phyloP scores from a whole-genome alignment of 1,284 basidiomycete species.

The Athelia psychrophila region DNA sequence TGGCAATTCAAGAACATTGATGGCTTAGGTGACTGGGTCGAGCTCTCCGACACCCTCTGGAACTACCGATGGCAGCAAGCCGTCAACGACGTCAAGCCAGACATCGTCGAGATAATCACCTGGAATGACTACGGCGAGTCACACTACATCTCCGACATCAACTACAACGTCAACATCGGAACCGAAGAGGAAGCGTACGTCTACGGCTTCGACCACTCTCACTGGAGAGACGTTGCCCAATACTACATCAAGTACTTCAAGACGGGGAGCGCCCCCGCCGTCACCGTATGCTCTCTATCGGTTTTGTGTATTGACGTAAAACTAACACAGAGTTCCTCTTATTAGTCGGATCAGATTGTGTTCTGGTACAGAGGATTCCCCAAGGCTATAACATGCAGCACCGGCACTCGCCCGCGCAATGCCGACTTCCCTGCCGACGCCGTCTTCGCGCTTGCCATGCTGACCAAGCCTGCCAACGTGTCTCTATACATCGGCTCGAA shows the following conservation, averaged over 20 bases:
- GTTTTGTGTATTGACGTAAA: too few species aligned
- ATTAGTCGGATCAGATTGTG: constrained; percentile 26
- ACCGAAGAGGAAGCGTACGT: constrained; percentile 23
- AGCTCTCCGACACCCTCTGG: constrained; percentile 31
- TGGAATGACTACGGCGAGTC: constrained; percentile 26
- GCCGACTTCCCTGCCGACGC: constrained; percentile 25
- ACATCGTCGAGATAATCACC: constrained; percentile 38
- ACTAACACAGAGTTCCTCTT: too few species aligned
- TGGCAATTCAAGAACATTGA: constrained; percentile 46
- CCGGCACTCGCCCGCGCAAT: constrained; percentile 27
- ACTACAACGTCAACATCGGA: constrained; percentile 25
- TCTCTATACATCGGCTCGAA: constrained; percentile 28
- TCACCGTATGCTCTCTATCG: constrained; percentile 15
- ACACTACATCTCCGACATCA: constrained; percentile 28
- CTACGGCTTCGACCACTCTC: constrained; percentile 24
- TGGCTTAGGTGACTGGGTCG: constrained; percentile 30
- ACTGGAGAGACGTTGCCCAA: constrained; percentile 29
- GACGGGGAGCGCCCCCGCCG: constrained; percentile 21
- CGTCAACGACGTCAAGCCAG: constrained; percentile 28
- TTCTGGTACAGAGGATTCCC: constrained; percentile 33
- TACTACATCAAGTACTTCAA: constrained; percentile 32
- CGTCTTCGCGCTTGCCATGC: constrained; percentile 29
- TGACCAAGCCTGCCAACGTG: constrained; percentile 25
- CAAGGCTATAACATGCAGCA: constrained; percentile 22
- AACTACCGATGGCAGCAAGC: constrained; percentile 31